These are phyloP conservation scores for Globisporangium sylvaticum DNA, from an alignment of 352 stramenopile genomes.

Conservation along the genomic window DNA sequence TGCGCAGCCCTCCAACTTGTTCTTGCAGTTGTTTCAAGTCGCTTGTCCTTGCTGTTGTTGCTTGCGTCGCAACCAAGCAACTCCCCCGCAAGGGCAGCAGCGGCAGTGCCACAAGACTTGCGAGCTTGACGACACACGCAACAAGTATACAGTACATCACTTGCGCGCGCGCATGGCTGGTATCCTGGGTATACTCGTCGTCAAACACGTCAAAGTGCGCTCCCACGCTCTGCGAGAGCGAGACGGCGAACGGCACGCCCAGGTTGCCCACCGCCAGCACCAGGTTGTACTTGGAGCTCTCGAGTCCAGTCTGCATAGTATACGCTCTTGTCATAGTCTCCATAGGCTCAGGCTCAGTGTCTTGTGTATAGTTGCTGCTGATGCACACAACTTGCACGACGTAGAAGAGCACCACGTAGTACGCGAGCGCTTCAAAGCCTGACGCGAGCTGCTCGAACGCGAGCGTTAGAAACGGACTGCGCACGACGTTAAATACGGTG, in stretches of 20 bases:
- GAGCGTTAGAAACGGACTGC: slow-evolving; percentile 39
- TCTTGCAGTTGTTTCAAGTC: background rate
- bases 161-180: slow-evolving; percentile 32
- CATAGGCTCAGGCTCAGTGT: too few species aligned
- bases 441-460: slow-evolving; percentile 47
- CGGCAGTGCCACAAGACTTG: slow-evolving; percentile 31
- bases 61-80: background rate
- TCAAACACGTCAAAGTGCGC: slow-evolving; percentile 62
- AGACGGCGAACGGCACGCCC: slow-evolving; percentile 44
- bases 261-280: slow-evolving; percentile 56
- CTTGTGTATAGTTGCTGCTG: too few species aligned
- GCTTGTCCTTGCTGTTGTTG: background rate
- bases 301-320: slow-evolving; percentile 3
- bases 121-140: slow-evolving; percentile 27
- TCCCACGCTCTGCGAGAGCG: slow-evolving; percentile 60
- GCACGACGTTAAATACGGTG: slow-evolving; percentile 51
- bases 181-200: slow-evolving; percentile 42
- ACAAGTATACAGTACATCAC: slow-evolving; percentile 50
- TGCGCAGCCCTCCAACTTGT: background rate
- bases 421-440: slow-evolving; percentile 48
- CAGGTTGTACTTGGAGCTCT: slow-evolving; percentile 38
- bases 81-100: slow-evolving; percentile 28
- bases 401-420: slow-evolving; percentile 46
- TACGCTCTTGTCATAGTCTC: too few species aligned
- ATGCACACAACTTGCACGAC: slow-evolving; percentile 28